These are phyloP conservation scores for Achlya hypogyna DNA, from an alignment of 352 stramenopile species.

Conservation along the genomic window DNA sequence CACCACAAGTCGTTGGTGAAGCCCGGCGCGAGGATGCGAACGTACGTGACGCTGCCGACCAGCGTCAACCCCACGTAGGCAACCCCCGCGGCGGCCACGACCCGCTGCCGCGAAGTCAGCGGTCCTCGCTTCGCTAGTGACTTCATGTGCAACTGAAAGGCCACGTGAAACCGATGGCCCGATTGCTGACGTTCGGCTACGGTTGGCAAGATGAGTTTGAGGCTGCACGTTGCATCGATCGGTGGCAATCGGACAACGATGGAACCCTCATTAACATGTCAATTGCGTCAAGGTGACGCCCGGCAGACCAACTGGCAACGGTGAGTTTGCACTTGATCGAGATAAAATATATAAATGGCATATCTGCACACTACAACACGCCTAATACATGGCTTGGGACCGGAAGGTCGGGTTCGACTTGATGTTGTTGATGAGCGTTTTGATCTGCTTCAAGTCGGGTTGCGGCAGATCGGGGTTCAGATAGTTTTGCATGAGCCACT, in stretches of 20 bases:
- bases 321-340: not conserved
- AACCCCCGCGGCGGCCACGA: not conserved
- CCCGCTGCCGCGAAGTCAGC: not conserved
- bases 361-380: not conserved
- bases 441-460: conserved; percentile 21
- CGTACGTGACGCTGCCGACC: not conserved
- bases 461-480: conserved; percentile 17
- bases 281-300: too few species aligned
- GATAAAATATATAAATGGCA: not conserved
- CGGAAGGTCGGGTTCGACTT: conserved; percentile 21
- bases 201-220: too few species aligned
- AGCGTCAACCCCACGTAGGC: not conserved
- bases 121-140: not conserved
- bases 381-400: conserved; percentile 20
- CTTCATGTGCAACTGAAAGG: not conserved
- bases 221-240: too few species aligned
- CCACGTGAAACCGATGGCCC: not conserved
- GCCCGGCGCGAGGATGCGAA: not conserved
- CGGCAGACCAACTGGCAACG: too few species aligned
- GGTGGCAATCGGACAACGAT: too few species aligned
- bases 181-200: not conserved
- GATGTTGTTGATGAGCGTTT: conserved; percentile 22
- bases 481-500: conserved; percentile 21
- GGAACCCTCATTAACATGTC: too few species aligned
- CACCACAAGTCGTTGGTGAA: not conserved